Percentiles rank a stretch among this genome's conserved stretches.
These are phyloP conservation scores for Kalmanozyma brasiliensis DNA, from an alignment of 1,284 basidiomycete species.

Conservation along the genomic window DNA sequence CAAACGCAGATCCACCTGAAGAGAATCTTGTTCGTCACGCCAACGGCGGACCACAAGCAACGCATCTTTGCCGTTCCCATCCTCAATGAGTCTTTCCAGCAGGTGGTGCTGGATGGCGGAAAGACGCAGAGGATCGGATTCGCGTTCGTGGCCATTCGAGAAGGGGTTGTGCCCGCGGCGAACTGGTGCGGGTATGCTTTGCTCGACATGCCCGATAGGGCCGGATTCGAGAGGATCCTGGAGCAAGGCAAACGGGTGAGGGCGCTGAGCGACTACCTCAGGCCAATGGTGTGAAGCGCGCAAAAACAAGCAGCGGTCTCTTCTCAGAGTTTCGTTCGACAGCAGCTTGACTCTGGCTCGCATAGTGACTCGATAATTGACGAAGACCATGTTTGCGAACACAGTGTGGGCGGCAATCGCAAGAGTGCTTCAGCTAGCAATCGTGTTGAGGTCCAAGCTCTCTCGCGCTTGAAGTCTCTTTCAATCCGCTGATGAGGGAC, in stretches of 20 bases:
- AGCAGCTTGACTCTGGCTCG: no score
- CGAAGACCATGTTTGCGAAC: not conserved
- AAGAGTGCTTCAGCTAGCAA: no score
- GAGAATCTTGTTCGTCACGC: not conserved
- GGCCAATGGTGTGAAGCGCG: not conserved
- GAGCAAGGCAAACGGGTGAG: not conserved
- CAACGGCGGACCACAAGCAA: not conserved
- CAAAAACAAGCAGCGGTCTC: no score
- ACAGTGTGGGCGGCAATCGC: no score
- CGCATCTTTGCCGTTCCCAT: conserved; percentile 17
- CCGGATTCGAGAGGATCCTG: not conserved
- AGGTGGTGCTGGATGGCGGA: not conserved
- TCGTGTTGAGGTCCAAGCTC: no score
- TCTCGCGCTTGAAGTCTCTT: no score
- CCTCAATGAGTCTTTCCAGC: conserved; percentile 1
- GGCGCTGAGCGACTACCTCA: not conserved
- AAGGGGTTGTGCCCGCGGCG: not conserved
- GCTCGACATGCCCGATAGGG: not conserved
- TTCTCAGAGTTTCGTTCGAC: not conserved
- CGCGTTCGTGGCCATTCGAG: conserved; percentile 7
- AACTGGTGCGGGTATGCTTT: conserved; percentile 15
- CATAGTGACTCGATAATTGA: not conserved
- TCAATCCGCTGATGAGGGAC: no score
- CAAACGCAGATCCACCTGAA: conserved; percentile 5
- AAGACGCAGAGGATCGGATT: not conserved